Conservation (phyloP, 108 stramenopile species). For the Epithemia pelagica region DNA sequence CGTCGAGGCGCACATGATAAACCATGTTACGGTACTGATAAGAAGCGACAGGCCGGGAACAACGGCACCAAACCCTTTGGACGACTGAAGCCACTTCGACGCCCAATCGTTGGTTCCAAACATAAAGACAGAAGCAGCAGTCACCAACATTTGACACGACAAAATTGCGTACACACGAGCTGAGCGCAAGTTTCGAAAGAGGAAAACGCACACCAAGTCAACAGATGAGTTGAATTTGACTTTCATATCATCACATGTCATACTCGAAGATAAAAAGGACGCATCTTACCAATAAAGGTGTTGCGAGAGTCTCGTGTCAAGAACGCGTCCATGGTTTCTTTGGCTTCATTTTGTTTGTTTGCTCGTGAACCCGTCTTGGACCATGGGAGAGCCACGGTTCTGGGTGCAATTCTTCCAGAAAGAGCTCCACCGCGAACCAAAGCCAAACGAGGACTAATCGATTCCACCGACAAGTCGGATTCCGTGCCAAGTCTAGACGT, state of each 20-base stretch:
- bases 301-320: constrained; percentile 61
- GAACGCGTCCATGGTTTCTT: constrained; percentile 52
- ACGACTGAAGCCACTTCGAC: constrained; percentile 30
- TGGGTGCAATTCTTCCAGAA: neutral
- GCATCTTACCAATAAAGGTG: constrained; percentile 57
- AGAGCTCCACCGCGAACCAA: too few relatives aligned
- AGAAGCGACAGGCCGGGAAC: constrained; percentile 28
- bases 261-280: too few relatives aligned
- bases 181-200: constrained; percentile 9
- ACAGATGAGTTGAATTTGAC: too few relatives aligned
- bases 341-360: constrained; percentile 20
- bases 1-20: constrained; percentile 37
- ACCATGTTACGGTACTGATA: constrained; percentile 39
- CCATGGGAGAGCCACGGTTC: neutral
- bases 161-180: constrained; percentile 77
- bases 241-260: too few relatives aligned
- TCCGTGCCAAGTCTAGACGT: too few relatives aligned
- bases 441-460: too few relatives aligned
- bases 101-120: constrained; percentile 50
- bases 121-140: constrained; percentile 43
- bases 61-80: constrained; percentile 9
- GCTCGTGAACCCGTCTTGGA: neutral
- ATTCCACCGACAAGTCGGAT: too few relatives aligned
- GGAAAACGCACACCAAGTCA: constrained; percentile 8
- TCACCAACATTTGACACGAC: constrained; percentile 60